Evolutionary conservation across 2,329 filamentous ascomycete species (phyloP).

Genomic region (Gremmenia infestans): DNA sequence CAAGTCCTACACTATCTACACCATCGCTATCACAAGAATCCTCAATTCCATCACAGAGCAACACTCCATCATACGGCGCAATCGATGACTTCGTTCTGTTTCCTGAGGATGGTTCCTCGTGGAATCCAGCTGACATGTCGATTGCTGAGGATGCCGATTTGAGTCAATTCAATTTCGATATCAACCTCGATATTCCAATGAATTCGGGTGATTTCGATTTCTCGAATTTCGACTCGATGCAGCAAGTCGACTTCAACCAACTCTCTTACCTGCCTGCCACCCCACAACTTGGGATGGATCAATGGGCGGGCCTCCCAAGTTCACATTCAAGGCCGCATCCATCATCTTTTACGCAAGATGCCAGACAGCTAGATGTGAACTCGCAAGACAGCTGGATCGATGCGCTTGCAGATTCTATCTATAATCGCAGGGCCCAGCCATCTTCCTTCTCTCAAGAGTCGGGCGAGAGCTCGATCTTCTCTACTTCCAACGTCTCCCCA

Average conservation of each 20-base stretch:
- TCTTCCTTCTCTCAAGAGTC: too few species aligned
- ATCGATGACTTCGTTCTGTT: slow-evolving; percentile 30
- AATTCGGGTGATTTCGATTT: neutral
- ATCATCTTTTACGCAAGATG: neutral
- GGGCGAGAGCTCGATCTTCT: neutral
- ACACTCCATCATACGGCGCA: slow-evolving; percentile 16
- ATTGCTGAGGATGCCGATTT: slow-evolving; percentile 16
- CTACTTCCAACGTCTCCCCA: neutral
- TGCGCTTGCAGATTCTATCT: too few species aligned
- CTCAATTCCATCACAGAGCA: slow-evolving; percentile 13
- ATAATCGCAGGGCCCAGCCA: too few species aligned
- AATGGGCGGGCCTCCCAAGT: neutral
- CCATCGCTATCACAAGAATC: slow-evolving; percentile 11
- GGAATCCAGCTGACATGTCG: slow-evolving; percentile 21
- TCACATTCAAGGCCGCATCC: neutral
- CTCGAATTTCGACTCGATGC: neutral
- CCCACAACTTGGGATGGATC: neutral
- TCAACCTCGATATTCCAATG: slow-evolving; percentile 7
- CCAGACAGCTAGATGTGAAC: neutral
- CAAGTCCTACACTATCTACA: slow-evolving; percentile 11
- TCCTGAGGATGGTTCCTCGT: slow-evolving; percentile 21
- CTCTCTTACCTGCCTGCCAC: neutral
- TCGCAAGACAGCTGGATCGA: too few species aligned
- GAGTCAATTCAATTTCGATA: slow-evolving; percentile 25
- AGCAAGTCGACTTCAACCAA: neutral